phyloP scores from a whole-genome alignment of 768 basidiomycete species.

The Amanita muscaria region DNA sequence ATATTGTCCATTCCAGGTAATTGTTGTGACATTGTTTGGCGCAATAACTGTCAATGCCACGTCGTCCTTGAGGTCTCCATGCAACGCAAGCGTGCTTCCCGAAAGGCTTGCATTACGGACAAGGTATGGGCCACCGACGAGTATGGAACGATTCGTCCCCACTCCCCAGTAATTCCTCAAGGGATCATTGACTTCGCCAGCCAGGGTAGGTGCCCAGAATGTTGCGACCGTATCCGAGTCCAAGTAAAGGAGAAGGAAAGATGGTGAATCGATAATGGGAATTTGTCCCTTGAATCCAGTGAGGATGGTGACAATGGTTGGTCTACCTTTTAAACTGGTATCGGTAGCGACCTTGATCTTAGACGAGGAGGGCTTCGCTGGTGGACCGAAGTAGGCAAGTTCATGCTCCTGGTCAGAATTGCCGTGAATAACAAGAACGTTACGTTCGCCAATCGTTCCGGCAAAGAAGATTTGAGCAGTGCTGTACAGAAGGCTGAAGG shows the following conservation, averaged over 20 bases:
- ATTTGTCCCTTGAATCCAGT: slow-evolving; percentile 49
- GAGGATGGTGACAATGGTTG: slow-evolving; percentile 40
- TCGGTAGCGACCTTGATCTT: slow-evolving; percentile 38
- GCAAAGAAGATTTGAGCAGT: slow-evolving; percentile 70
- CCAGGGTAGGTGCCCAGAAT: slow-evolving; percentile 69
- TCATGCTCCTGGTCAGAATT: slow-evolving; percentile 49
- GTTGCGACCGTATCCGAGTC: slow-evolving; percentile 59
- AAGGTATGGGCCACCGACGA: slow-evolving; percentile 59
- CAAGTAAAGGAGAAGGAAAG: slow-evolving; percentile 59
- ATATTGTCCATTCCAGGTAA: slow-evolving; percentile 69
- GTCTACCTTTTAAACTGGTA: slow-evolving; percentile 17
- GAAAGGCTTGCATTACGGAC: slow-evolving; percentile 47
- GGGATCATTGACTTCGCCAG: slow-evolving; percentile 28
- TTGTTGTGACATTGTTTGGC: slow-evolving; percentile 37
- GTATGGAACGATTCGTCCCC: slow-evolving; percentile 60
- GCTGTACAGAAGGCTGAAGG: slow-evolving; percentile 52
- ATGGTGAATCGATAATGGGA: slow-evolving; percentile 57
- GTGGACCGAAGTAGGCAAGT: slow-evolving; percentile 12
- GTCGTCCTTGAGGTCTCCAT: slow-evolving; percentile 59
- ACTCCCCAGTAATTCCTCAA: slow-evolving; percentile 62
- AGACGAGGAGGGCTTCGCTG: slow-evolving; percentile 20
- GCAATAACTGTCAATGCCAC: slow-evolving; percentile 57
- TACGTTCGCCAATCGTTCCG: slow-evolving; percentile 48
- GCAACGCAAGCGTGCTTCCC: slow-evolving; percentile 44
- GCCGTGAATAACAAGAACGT: slow-evolving; percentile 57